These are phyloP conservation scores for Stemphylium lycopersici DNA, from an alignment of 2,329 filamentous ascomycete genomes.

Conservation along the genomic window DNA sequence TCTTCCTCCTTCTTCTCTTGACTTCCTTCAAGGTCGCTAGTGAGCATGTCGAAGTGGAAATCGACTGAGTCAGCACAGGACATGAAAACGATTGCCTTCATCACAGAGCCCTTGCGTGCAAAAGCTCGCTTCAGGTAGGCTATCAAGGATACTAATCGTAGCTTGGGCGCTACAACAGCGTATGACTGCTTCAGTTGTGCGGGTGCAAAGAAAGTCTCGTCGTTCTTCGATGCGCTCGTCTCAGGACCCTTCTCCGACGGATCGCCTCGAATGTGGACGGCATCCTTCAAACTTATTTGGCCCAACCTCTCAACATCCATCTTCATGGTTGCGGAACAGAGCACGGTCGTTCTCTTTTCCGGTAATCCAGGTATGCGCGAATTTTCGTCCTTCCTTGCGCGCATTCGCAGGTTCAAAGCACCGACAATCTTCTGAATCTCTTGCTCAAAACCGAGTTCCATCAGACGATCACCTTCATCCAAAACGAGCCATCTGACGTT, in stretches of 20 bases:
- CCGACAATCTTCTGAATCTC: constrained; percentile 87
- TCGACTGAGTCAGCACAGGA: constrained; percentile 97
- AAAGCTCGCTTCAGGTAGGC: constrained; percentile 87
- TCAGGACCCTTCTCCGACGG: constrained; percentile 59
- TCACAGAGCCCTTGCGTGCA: constrained; percentile 84
- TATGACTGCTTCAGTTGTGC: constrained; percentile 94
- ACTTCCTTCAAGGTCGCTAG: constrained; percentile 45
- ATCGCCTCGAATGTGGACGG: constrained; percentile 80
- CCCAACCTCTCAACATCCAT: constrained; percentile 94
- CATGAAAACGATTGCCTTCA: constrained; percentile 97
- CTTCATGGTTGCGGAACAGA: constrained; percentile 98
- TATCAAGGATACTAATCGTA: constrained; percentile 86
- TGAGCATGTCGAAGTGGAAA: constrained; percentile 90
- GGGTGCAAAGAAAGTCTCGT: constrained; percentile 76
- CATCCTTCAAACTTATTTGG: constrained; percentile 93
- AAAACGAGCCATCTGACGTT: constrained; percentile 92
- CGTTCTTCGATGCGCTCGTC: constrained; percentile 51
- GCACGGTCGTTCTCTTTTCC: constrained; percentile 78
- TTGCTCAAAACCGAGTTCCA: constrained; percentile 97
- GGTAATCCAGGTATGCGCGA: constrained; percentile 70
- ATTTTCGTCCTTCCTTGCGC: constrained; percentile 66
- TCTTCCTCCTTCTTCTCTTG: constrained; percentile 31
- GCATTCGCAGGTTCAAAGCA: constrained; percentile 70
- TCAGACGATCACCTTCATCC: constrained; percentile 95
- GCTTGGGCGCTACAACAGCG: constrained; percentile 83